Evolutionary conservation across 495 filamentous ascomycete species (phyloP).

Genomic region (Penicillium malachiteum): DNA sequence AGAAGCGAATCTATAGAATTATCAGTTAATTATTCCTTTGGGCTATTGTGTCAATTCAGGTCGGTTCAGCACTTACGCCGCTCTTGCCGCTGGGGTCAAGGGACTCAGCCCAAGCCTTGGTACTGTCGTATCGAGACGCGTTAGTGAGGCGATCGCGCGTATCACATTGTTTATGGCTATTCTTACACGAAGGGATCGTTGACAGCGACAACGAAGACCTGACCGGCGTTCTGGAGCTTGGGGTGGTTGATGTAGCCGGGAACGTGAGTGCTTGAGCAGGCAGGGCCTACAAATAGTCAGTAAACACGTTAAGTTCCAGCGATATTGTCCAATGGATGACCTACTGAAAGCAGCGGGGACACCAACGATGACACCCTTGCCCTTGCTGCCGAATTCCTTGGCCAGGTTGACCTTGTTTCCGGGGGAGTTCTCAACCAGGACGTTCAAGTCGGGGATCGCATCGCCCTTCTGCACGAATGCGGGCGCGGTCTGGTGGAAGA

Average conservation of each 20-base stretch:
- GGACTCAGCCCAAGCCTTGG: conserved; percentile 78
- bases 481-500: conserved; percentile 54
- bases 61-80: conserved; percentile 58
- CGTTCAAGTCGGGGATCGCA: conserved; percentile 61
- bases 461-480: conserved; percentile 61
- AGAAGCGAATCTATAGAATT: conserved; percentile 68
- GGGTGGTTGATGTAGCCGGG: conserved; percentile 79
- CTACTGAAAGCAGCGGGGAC: conserved; percentile 86
- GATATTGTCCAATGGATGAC: conserved; percentile 17
- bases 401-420: conserved; percentile 87
- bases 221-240: conserved; percentile 69
- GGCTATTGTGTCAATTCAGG: not conserved
- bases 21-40: conserved; percentile 1
- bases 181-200: conserved; percentile 95
- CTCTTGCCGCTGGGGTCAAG: conserved; percentile 70
- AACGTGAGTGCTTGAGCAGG: conserved; percentile 77
- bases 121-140: conserved; percentile 45
- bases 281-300: conserved; percentile 48
- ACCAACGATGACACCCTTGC: conserved; percentile 79
- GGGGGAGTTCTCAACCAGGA: conserved; percentile 56
- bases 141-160: not conserved
- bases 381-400: conserved; percentile 58
- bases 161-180: not conserved
- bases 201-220: conserved; percentile 84
- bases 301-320: too few species aligned